Percentiles rank a stretch among this genome's conserved stretches.
phyloP scores from a whole-genome alignment of 2,329 filamentous ascomycete species.

The Monilinia polystroma region DNA sequence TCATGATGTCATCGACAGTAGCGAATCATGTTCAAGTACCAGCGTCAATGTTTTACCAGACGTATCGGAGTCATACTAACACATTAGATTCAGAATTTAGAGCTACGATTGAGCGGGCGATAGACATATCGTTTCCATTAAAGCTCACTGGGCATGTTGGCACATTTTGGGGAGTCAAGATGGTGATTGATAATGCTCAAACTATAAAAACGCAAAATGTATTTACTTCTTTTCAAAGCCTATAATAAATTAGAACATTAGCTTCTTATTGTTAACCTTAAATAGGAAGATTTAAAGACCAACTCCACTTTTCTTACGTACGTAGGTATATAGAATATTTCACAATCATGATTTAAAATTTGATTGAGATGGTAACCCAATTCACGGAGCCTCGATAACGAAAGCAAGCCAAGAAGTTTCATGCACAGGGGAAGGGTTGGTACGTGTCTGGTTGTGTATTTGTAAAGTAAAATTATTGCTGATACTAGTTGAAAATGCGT shows the following conservation, averaged over 20 bases:
- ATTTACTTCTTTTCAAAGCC: neutral
- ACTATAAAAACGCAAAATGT: neutral
- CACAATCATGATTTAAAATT: too few species aligned
- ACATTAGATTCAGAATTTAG: neutral
- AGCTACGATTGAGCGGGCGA: neutral
- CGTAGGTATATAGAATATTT: too few species aligned
- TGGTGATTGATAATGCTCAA: neutral
- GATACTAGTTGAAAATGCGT: neutral
- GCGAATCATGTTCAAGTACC: neutral
- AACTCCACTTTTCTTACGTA: too few species aligned
- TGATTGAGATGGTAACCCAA: too few species aligned
- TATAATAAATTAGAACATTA: neutral
- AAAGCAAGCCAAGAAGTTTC: neutral
- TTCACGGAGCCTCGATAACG: too few species aligned
- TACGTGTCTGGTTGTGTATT: neutral
- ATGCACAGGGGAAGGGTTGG: neutral
- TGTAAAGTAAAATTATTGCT: neutral
- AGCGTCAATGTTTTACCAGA: neutral
- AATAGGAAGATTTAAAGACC: neutral
- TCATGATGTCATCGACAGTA: conserved; percentile 8
- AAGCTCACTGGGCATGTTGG: neutral
- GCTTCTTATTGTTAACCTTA: too few species aligned
- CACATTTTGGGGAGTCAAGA: neutral
- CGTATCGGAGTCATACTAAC: neutral
- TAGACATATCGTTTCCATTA: neutral